Evolutionary conservation across 1,284 basidiomycete genomes (phyloP), one percentile per base, ranked within the genome.

Genomic region (Cerrena zonata): DNA sequence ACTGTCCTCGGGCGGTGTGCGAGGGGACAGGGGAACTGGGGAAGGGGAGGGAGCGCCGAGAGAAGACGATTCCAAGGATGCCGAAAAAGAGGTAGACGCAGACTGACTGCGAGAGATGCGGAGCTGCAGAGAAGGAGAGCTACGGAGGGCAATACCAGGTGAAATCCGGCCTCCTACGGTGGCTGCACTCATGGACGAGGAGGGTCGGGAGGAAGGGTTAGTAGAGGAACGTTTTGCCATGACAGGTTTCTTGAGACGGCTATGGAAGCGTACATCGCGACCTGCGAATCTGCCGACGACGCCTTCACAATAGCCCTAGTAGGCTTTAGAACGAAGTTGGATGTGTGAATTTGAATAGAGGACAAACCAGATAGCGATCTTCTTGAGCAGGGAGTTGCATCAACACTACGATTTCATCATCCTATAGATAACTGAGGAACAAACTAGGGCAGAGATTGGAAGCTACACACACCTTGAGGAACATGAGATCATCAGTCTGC

Each of bases 231-330:
- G 79, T 62, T 86, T 86, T 2, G 86, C 77, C 73, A 86, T 83
- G 56, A 93, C 73, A 0, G 89, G 86, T 54, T 82, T 84, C 71
- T 93, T 93, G 58, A 93, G 77, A 56, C 83, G 86, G 2, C 78
- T 77, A 58, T 82, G 82, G 59, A 94, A 89, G 18, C 71, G 75
- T 11, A 95, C 90, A 56, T 86, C 73, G 12, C 69, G 62, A 2
- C 78, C 82, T 27, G 77, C 73, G 65, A 95, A 94, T 39, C 84
- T 79, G 13, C 93, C 93, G 2, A 95, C 86, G 43, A 95, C 90
- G 47, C 89, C 92, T 70, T 96, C 93, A 64, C 94, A 96, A 59
- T 86, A 69, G 18, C 68, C 68, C 68, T 69, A 48, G 2, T 50
- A 23, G 45, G 23, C 5, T 37, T 10, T 45, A 24, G 22, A 48